A percentile compares a stretch with the other conserved stretches of the same genome.
Conservation (phyloP, 1,139 yeast species). For the Blastobotrys ciferrii region DNA sequence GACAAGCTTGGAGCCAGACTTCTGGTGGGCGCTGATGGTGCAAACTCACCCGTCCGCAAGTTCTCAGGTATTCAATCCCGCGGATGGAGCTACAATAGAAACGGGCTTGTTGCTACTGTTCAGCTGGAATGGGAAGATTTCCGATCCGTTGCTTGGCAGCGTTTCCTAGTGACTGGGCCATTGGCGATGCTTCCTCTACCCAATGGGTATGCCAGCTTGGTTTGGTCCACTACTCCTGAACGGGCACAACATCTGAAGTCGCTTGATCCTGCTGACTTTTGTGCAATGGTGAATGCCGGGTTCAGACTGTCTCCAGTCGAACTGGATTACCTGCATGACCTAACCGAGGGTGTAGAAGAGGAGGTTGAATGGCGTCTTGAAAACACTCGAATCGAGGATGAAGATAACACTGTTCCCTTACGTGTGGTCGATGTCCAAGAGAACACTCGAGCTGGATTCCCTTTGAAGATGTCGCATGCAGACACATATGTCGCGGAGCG, state of each 20-base stretch:
- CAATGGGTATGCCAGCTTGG: conserved; percentile 79
- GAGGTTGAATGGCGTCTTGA: conserved; percentile 67
- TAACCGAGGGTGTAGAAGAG: conserved; percentile 41
- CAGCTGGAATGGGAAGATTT: conserved; percentile 70
- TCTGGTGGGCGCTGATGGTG: conserved; percentile 94
- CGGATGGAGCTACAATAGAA: conserved; percentile 88
- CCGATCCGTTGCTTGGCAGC: conserved; percentile 82
- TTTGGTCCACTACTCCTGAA: conserved; percentile 88
- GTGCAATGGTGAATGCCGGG: conserved; percentile 78
- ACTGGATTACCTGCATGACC: conserved; percentile 66
- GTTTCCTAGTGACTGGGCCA: conserved; percentile 91
- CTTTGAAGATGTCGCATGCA: conserved; percentile 84
- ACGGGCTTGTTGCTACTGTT: conserved; percentile 89
- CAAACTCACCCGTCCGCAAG: conserved; percentile 85
- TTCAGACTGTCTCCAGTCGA: conserved; percentile 77
- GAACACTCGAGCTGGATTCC: conserved; percentile 81
- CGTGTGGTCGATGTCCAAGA: conserved; percentile 56
- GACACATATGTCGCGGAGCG: conserved; percentile 83
- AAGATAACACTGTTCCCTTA: conserved; percentile 60
- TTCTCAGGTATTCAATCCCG: conserved; percentile 79
- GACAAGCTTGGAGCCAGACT: conserved; percentile 63
- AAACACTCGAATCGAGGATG: conserved; percentile 42
- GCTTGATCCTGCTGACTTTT: conserved; percentile 60
- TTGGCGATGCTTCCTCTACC: conserved; percentile 88
- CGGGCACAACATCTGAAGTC: conserved; percentile 61